These are phyloP conservation scores for Claviceps sp. DNA, from an alignment of 2,329 filamentous ascomycete species.

Conservation along the genomic window DNA sequence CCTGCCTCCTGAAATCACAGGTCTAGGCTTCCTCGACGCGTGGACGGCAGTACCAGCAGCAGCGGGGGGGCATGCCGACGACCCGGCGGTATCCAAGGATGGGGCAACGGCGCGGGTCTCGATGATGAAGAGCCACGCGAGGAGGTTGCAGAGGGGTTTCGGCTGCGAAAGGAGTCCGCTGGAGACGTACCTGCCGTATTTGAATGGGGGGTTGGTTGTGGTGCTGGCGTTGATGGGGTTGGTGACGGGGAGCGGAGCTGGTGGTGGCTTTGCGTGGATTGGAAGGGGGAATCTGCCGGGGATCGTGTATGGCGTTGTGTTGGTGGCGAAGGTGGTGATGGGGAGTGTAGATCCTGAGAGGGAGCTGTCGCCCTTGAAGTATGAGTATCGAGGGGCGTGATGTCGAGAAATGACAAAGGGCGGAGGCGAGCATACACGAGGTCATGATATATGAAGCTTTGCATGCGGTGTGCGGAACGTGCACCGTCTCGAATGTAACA, in stretches of 20 bases:
- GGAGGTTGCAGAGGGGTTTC: conserved; percentile 8
- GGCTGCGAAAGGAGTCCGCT: conserved; percentile 30
- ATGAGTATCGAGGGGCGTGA: conserved; percentile 55
- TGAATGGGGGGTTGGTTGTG: conserved; percentile 45
- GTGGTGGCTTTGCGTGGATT: conserved; percentile 22
- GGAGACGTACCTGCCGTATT: conserved; percentile 41
- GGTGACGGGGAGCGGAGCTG: conserved; percentile 19
- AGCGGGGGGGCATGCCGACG: conserved; percentile 8
- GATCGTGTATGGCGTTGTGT: conserved; percentile 45
- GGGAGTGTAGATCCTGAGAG: conserved; percentile 52
- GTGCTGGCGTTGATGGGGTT: conserved; percentile 36
- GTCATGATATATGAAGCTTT: background rate
- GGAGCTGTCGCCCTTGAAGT: conserved; percentile 48
- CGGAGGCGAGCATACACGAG: background rate
- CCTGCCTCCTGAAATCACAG: conserved; percentile 41
- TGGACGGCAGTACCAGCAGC: conserved; percentile 16
- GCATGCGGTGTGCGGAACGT: background rate
- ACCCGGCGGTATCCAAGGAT: too few relatives aligned
- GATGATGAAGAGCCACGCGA: conserved; percentile 1
- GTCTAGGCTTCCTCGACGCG: conserved; percentile 35
- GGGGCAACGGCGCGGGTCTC: background rate
- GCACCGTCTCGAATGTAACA: too few relatives aligned
- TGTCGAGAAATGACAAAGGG: too few relatives aligned
- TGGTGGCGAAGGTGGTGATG: conserved; percentile 53
- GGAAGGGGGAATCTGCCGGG: conserved; percentile 38